These are phyloP conservation scores for Sporisorium exsertum DNA, from an alignment of 1,284 basidiomycete species.

Conservation along the genomic window DNA sequence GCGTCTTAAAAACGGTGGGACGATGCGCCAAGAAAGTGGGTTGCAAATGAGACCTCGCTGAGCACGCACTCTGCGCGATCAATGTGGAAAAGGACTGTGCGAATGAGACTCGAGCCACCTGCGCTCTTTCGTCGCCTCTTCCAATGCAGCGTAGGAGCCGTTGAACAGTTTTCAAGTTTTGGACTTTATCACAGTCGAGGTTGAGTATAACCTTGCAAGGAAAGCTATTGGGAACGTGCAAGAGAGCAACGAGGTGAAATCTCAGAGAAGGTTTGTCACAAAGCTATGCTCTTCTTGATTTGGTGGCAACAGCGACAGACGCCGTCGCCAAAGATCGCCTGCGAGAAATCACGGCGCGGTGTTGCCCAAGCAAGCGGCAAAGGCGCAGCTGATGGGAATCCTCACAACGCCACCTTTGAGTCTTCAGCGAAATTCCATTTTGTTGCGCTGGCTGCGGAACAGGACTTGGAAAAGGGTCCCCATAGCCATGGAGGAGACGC, in stretches of 20 bases:
- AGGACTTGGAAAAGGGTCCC: too few species aligned
- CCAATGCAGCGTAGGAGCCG: neutral
- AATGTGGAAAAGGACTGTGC: neutral
- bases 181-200: neutral
- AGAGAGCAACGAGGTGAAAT: neutral
- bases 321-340: conserved; percentile 21
- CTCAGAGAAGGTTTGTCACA: neutral
- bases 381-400: neutral
- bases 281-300: neutral
- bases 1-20: too few species aligned
- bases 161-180: neutral
- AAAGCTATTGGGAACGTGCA: neutral
- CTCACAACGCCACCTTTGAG: too few species aligned
- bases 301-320: neutral
- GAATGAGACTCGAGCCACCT: neutral
- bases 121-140: neutral
- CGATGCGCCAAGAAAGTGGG: conserved; percentile 3
- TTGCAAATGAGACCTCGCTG: neutral
- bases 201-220: neutral
- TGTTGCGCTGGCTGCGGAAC: too few species aligned
- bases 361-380: neutral
- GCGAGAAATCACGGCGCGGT: neutral
- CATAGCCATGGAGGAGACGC: too few species aligned
- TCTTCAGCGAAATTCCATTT: too few species aligned
- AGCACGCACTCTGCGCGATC: neutral